phyloP scores from a whole-genome alignment of 345 rosid genomes.

The Euclidium syriacum region DNA sequence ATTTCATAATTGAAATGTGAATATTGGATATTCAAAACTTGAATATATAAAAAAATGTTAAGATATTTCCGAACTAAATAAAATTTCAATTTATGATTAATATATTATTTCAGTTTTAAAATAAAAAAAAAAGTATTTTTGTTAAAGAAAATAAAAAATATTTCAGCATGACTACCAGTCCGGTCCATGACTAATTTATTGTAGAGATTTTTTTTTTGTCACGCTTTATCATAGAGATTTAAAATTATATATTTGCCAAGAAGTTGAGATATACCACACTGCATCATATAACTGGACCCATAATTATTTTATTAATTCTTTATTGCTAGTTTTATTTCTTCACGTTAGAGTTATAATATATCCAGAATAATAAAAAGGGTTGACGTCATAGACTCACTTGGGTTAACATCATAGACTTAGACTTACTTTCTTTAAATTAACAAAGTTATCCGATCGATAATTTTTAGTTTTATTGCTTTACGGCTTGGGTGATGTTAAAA shows the following conservation, averaged over 20 bases:
- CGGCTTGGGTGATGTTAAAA: slow-evolving; percentile 27
- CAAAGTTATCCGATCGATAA: slow-evolving; percentile 11
- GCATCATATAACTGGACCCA: slow-evolving; percentile 3
- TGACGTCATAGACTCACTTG: slow-evolving; percentile 20
- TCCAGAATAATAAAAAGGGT: slow-evolving; percentile 1
- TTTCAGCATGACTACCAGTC: slow-evolving; percentile 8
- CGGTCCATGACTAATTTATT: too few species aligned
- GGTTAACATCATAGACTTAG: slow-evolving; percentile 22
- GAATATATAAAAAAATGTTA: too few species aligned
- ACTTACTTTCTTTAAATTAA: slow-evolving; percentile 2
- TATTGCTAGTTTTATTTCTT: slow-evolving; percentile 26
- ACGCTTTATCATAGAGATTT: background rate
- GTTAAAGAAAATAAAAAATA: too few species aligned
- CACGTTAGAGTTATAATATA: slow-evolving; percentile 27
- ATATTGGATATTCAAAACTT: too few species aligned
- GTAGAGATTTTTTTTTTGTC: too few species aligned
- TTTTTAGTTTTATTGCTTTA: slow-evolving; percentile 25
- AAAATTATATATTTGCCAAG: background rate
- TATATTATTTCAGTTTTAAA: too few species aligned
- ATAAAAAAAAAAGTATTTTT: too few species aligned
- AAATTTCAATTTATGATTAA: too few species aligned
- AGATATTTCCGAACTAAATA: too few species aligned
- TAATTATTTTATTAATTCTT: background rate
- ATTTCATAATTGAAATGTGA: too few species aligned
- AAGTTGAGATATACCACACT: background rate